These are phyloP conservation scores for Quercus suber DNA, from an alignment of 306 rosid species.

Conservation along the genomic window DNA sequence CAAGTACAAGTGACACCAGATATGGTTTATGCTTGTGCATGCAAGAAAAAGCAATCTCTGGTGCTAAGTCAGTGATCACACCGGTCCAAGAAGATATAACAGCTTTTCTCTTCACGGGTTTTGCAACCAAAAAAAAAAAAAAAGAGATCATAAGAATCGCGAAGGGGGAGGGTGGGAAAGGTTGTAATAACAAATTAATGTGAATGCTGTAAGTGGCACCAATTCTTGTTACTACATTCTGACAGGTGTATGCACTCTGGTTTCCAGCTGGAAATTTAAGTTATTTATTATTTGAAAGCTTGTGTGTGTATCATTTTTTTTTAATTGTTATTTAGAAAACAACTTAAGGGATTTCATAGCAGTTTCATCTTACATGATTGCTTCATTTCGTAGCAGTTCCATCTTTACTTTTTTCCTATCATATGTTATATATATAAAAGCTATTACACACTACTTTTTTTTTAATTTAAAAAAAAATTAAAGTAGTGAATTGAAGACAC, in stretches of 20 bases:
- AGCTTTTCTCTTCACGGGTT: slow-evolving; percentile 19
- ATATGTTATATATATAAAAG: too few relatives aligned
- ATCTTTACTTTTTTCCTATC: too few relatives aligned
- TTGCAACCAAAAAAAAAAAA: neutral
- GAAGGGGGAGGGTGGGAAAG: neutral
- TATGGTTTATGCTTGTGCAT: slow-evolving; percentile 5
- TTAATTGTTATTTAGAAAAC: neutral
- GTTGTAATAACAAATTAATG: slow-evolving; percentile 10
- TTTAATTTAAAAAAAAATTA: too few relatives aligned
- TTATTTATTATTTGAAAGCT: neutral
- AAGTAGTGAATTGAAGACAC: too few relatives aligned
- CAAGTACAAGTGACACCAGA: slow-evolving; percentile 7
- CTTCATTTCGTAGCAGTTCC: too few relatives aligned
- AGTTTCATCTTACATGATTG: too few relatives aligned
- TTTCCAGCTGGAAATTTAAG: neutral
- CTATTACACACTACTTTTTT: too few relatives aligned
- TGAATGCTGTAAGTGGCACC: neutral
- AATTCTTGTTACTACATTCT: neutral
- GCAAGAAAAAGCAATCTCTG: neutral
- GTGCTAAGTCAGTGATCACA: neutral
- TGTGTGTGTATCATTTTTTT: neutral
- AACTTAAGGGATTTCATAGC: too few relatives aligned
- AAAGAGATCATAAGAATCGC: slow-evolving; percentile 7
- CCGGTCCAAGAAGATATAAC: too few relatives aligned
- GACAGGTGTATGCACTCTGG: neutral